Evolutionary conservation across 352 stramenopile genomes (phyloP), one percentile per base, ranked within the genome.

Genomic region (Phytopythium chamaehyphon): DNA sequence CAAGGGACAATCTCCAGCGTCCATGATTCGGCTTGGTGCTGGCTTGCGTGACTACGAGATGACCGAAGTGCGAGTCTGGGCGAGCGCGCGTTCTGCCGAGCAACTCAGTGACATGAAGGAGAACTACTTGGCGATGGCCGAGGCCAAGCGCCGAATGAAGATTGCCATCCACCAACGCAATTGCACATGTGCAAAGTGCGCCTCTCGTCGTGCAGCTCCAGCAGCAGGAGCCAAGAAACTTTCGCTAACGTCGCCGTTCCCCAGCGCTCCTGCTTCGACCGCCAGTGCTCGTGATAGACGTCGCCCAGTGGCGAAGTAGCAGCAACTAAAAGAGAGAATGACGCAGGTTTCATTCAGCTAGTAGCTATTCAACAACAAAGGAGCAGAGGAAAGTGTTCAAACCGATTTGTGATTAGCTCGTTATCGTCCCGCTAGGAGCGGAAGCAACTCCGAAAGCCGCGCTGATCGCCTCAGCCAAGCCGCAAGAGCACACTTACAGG

Each of bases 61-160:
- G 61, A 87, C 81, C 1, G 83, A 94, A 47, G 75, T 92, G 39
- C 71, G 81, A n/a, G 51, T 92, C 9, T 94, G 81, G 83, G 81
- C 83, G 0, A 84, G 61, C 4, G 73, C 76, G 2, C 76, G 83
- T 15, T 88, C 76, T n/a, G 57, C 60, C 39, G 73, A 90, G 43
- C 83, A 93, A 37, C 56, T 93, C 35, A 71, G 60, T 48, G 83
- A 92, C 64, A 92, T 91, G 81, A 89, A 89, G 43, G 81, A 92
- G 42, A 94, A 90, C 61, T 94, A 92, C 64, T 64, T 94, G 57
- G 71, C 76, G n/a, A 73, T 92, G 43, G 82, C 83, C 18, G 82
- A 94, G 50, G 69, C 74, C 36, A 92, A 91, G 64, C 78, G 76
- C 51, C 75, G 78, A 51, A 88, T 93, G 71, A 91, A 91, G 54